Conservation (phyloP, 1,284 basidiomycete genomes). For the Apiotrichum laibachii region DNA sequence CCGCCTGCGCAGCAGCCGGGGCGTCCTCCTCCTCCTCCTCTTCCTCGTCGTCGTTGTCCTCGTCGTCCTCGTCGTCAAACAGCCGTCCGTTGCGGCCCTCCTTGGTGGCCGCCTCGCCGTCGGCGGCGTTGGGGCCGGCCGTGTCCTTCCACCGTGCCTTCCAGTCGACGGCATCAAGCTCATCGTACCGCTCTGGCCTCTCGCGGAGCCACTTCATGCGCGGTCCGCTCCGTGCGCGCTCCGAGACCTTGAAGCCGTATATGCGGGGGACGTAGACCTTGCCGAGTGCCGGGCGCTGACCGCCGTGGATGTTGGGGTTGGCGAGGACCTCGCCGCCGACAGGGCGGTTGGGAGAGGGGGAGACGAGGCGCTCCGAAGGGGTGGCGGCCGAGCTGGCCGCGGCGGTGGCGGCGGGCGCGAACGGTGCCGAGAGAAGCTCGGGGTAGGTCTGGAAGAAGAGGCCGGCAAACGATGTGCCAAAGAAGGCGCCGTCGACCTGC, state of each 20-base stretch:
- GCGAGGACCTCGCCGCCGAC: conserved; percentile 37
- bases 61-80: conserved; percentile 42
- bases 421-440: conserved; percentile 81
- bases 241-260: conserved; percentile 68
- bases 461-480: conserved; percentile 97
- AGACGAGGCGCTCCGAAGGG: conserved; percentile 12
- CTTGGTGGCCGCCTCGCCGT: conserved; percentile 7
- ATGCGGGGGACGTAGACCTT: conserved; percentile 89
- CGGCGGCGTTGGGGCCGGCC: not conserved
- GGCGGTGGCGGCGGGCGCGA: conserved; percentile 50
- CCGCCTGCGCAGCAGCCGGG: conserved; percentile 1
- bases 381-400: conserved; percentile 42
- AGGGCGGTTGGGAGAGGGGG: conserved; percentile 22
- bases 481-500: conserved; percentile 97
- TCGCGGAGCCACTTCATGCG: conserved; percentile 94
- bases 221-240: conserved; percentile 75
- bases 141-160: conserved; percentile 70
- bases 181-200: conserved; percentile 72
- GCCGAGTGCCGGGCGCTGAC: conserved; percentile 68
- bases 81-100: conserved; percentile 27
- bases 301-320: conserved; percentile 79
- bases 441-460: conserved; percentile 97
- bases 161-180: conserved; percentile 83
- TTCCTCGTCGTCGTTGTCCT: conserved; percentile 31
- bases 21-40: conserved; percentile 40